Evolutionary conservation across 2,329 filamentous ascomycete species (phyloP).

Genomic region (Diaporthe humulicola): DNA sequence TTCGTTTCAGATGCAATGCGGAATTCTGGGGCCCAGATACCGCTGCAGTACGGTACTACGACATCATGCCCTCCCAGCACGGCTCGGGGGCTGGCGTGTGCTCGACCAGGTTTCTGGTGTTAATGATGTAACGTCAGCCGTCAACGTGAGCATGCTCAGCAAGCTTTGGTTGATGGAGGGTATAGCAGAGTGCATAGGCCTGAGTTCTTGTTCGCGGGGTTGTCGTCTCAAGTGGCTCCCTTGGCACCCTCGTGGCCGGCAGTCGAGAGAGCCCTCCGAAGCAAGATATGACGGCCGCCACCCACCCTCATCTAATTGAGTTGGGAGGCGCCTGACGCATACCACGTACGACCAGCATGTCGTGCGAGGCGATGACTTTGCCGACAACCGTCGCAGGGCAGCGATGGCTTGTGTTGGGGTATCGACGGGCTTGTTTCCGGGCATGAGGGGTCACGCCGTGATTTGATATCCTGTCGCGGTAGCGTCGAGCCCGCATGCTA

Average conservation of each 20-base stretch:
- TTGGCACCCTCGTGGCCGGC: conserved; percentile 24
- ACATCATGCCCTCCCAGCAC: conserved; percentile 32
- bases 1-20: conserved; percentile 34
- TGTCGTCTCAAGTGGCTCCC: conserved; percentile 26
- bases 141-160: conserved; percentile 3
- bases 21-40: conserved; percentile 26
- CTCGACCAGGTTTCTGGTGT: conserved; percentile 24
- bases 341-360: conserved; percentile 19
- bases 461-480: conserved; percentile 27
- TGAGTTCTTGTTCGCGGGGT: conserved; percentile 27
- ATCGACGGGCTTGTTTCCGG: conserved; percentile 31
- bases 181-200: conserved; percentile 21
- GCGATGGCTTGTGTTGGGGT: conserved; percentile 37
- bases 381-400: conserved; percentile 30
- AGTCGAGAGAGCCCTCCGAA: conserved; percentile 13
- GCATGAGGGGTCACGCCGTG: conserved; percentile 33
- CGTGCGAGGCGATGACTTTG: conserved; percentile 4
- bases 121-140: conserved; percentile 26
- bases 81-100: conserved; percentile 32
- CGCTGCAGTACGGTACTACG: conserved; percentile 19
- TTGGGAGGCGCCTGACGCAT: conserved; percentile 19
- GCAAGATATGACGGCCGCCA: conserved; percentile 13
- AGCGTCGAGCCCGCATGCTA: conserved; percentile 32
- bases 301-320: conserved; percentile 30
- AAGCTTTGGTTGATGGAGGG: conserved; percentile 23